phyloP scores from a whole-genome alignment of 768 basidiomycete genomes.

The Boletus sp. region DNA sequence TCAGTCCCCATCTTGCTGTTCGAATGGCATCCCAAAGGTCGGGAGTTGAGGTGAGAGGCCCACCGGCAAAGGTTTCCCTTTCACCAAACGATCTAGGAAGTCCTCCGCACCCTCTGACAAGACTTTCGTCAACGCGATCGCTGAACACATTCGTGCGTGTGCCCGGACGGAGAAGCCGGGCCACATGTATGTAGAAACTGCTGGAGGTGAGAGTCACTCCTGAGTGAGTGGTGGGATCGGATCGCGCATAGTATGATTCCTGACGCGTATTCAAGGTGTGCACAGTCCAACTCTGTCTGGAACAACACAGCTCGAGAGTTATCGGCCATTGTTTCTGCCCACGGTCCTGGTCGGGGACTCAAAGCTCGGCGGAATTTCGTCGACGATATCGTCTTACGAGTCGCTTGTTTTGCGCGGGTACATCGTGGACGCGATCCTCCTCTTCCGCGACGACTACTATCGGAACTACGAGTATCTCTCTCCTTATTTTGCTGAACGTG shows the following conservation, averaged over 20 bases:
- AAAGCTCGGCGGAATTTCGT: conserved; percentile 90
- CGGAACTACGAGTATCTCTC: conserved; percentile 81
- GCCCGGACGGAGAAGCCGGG: conserved; percentile 37
- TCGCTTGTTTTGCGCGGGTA: conserved; percentile 89
- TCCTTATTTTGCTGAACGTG: conserved; percentile 76
- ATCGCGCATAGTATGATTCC: neutral
- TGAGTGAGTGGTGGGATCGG: conserved; percentile 6
- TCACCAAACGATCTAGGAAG: conserved; percentile 21
- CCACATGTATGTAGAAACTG: conserved; percentile 89
- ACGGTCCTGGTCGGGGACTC: conserved; percentile 86
- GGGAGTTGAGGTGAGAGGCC: conserved; percentile 28
- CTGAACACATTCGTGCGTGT: conserved; percentile 56
- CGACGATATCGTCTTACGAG: conserved; percentile 91
- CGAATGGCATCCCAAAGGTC: conserved; percentile 40
- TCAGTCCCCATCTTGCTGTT: conserved; percentile 91
- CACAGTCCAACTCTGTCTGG: conserved; percentile 88
- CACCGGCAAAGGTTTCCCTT: neutral
- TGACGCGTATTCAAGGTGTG: conserved; percentile 55
- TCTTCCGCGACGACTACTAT: conserved; percentile 87
- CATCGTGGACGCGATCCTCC: conserved; percentile 76
- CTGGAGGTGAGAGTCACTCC: conserved; percentile 73
- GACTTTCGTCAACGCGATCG: conserved; percentile 63
- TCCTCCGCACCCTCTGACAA: conserved; percentile 54
- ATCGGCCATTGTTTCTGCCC: conserved; percentile 85
- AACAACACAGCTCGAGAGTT: conserved; percentile 79